Conservation (phyloP, 148 eudicot genomes). For the Limonium bicolor region DNA sequence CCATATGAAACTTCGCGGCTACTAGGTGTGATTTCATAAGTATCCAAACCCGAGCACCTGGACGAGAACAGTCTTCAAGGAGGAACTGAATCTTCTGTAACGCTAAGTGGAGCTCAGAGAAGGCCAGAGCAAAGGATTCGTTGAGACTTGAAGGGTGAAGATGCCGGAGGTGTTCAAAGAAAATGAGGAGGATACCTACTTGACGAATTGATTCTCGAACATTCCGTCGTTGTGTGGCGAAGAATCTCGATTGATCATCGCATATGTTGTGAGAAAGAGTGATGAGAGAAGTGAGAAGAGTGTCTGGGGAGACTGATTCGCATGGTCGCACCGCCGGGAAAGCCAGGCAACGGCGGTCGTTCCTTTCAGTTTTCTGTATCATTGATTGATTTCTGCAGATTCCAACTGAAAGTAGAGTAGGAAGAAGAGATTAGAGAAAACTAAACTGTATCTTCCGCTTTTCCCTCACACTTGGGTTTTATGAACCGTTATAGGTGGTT, state of each 20-base stretch:
- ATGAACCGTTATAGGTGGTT: not conserved
- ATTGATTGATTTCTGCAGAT: conserved; percentile 9
- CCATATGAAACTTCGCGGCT: conserved; percentile 23
- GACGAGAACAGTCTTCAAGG: conserved; percentile 44
- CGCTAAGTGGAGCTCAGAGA: conserved; percentile 55
- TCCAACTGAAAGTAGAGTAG: not conserved
- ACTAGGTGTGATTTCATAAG: conserved; percentile 39
- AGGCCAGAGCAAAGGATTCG: conserved; percentile 13
- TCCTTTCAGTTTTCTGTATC: conserved; percentile 28
- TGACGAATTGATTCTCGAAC: conserved; percentile 41
- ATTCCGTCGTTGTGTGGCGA: conserved; percentile 30
- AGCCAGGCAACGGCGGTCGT: conserved; percentile 53
- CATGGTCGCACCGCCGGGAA: conserved; percentile 72
- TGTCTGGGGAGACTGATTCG: conserved; percentile 35
- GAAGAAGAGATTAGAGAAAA: not conserved
- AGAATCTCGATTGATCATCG: conserved; percentile 14
- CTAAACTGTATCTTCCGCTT: not conserved
- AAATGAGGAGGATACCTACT: conserved; percentile 34
- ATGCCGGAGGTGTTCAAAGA: conserved; percentile 38
- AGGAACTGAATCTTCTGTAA: conserved; percentile 46
- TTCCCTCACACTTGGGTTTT: not conserved
- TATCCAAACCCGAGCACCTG: conserved; percentile 30
- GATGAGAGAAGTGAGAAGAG: conserved; percentile 42
- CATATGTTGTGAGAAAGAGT: conserved; percentile 24
- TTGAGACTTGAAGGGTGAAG: conserved; percentile 6